Evolutionary conservation across 2,329 filamentous ascomycete species (phyloP), one percentile per base, ranked within the genome.

Genomic region (Thielaviopsis punctulata): DNA sequence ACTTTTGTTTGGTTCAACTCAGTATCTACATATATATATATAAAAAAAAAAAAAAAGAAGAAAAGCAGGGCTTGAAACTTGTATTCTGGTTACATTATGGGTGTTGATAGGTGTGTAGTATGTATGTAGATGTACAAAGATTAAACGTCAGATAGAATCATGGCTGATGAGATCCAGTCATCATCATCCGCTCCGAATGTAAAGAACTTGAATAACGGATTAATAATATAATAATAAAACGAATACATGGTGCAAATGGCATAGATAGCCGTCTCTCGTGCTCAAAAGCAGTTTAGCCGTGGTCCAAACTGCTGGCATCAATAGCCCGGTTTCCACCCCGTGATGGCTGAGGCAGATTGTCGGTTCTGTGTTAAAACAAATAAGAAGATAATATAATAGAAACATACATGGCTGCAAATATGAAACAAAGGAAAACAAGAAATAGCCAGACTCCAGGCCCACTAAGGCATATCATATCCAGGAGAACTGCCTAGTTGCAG

Each of bases 21-120:
- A n/a, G n/a, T n/a, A n/a, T n/a, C n/a, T n/a, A n/a, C n/a, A n/a
- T n/a, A n/a, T 51, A 44, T 45, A 27, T 48, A 48, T 24, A 52
- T 45, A 45, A 23, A 52, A 24, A 49, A 52, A 55, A 46, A 18
- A 49, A 43, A 27, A 50, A 45, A n/a, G n/a, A n/a, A 49, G 27
- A 19, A 39, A 45, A 46, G 46, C 27, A 27, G 25, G 33, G 33
- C 33, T 33, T 22, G 47, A 39, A 24, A 48, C 6, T 43, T 9
- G 27, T 24, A 13, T 44, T 52, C 39, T 43, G 9, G 39, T 43
- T 13, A 43, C 39, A 43, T 43, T 43, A n/a, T n/a, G n/a, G 25
- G 25, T 27, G 25, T 27, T 27, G 25, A 27, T 27, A 27, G 25
- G 10, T 27, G 25, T 27, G 25, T 33, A 33, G 2, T 33, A 10